Percentiles rank a stretch among this genome's conserved stretches.
phyloP scores from a whole-genome alignment of 2,329 filamentous ascomycete genomes.

The Trematosphaeria pertusa region DNA sequence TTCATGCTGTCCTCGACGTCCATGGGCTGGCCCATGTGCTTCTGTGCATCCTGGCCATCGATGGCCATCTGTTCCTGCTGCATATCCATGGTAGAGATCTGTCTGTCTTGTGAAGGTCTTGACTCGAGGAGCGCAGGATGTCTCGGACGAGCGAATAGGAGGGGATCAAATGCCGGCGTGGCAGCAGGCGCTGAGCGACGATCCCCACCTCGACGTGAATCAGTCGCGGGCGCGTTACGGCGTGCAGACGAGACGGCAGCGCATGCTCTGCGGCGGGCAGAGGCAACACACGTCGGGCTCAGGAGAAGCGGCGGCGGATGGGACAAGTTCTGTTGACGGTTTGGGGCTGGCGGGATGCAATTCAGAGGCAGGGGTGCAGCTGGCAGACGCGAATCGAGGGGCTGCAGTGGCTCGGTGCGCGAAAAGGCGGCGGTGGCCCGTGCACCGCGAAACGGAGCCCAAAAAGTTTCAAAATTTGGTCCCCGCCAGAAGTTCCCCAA shows the following conservation, averaged over 20 bases:
- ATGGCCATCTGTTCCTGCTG: slow-evolving; percentile 26
- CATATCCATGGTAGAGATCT: slow-evolving; percentile 16
- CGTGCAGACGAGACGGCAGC: slow-evolving; percentile 15
- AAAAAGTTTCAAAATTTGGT: slow-evolving; percentile 24
- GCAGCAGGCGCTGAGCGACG: slow-evolving; percentile 27
- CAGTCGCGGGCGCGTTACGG: slow-evolving; percentile 38
- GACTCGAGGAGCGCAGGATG: slow-evolving; percentile 23
- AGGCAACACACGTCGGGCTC: neutral
- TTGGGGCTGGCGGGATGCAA: slow-evolving; percentile 22
- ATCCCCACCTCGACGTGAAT: slow-evolving; percentile 34
- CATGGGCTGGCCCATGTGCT: slow-evolving; percentile 45
- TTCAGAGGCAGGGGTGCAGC: slow-evolving; percentile 13
- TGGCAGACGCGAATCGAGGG: slow-evolving; percentile 13
- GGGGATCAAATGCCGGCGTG: slow-evolving; percentile 19
- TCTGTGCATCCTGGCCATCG: slow-evolving; percentile 34
- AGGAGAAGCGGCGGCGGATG: neutral
- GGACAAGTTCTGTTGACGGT: too few relatives aligned
- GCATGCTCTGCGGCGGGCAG: slow-evolving; percentile 8
- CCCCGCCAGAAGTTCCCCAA: too few relatives aligned
- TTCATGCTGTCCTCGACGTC: slow-evolving; percentile 57
- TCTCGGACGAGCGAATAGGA: slow-evolving; percentile 34
- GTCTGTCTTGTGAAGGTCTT: slow-evolving; percentile 24
- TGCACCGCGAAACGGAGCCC: neutral
- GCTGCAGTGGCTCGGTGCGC: too few relatives aligned
- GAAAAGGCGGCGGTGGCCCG: neutral